Percentiles rank a stretch among this genome's conserved stretches.
phyloP scores from a whole-genome alignment of 2,329 filamentous ascomycete genomes.

The Trichoderma koningiopsis region DNA sequence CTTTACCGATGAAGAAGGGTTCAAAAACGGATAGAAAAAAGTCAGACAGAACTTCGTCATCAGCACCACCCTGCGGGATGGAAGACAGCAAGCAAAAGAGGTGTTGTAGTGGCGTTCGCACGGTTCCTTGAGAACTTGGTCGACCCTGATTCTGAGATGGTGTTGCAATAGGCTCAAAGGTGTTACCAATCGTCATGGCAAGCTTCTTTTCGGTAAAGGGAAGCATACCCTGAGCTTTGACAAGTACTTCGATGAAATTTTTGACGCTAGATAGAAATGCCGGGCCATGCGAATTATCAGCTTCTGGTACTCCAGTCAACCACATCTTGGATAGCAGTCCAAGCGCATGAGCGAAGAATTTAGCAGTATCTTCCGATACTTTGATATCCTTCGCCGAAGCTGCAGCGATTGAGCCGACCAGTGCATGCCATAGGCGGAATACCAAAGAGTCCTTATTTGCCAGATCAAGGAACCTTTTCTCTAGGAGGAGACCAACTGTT shows the following conservation, averaged over 20 bases:
- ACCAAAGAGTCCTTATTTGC: slow-evolving; percentile 58
- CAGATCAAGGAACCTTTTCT: slow-evolving; percentile 64
- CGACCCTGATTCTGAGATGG: slow-evolving; percentile 64
- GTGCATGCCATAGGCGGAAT: slow-evolving; percentile 60
- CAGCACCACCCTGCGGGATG: slow-evolving; percentile 49
- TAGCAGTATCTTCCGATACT: slow-evolving; percentile 78
- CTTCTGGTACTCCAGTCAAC: slow-evolving; percentile 43
- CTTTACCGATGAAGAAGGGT: slow-evolving; percentile 60
- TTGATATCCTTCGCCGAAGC: slow-evolving; percentile 87
- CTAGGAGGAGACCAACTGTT: slow-evolving; percentile 61
- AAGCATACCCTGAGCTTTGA: slow-evolving; percentile 56
- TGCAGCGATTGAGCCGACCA: slow-evolving; percentile 64
- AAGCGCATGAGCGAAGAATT: slow-evolving; percentile 73
- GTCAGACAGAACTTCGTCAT: slow-evolving; percentile 49
- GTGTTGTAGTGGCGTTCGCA: slow-evolving; percentile 65
- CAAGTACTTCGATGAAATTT: slow-evolving; percentile 51
- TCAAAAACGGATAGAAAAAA: slow-evolving; percentile 56
- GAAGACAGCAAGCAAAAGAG: slow-evolving; percentile 64
- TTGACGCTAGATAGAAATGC: slow-evolving; percentile 59
- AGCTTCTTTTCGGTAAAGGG: slow-evolving; percentile 66
- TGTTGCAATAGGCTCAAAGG: slow-evolving; percentile 64
- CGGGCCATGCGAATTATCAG: slow-evolving; percentile 49
- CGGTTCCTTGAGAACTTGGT: slow-evolving; percentile 48
- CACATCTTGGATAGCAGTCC: slow-evolving; percentile 71
- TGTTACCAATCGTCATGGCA: slow-evolving; percentile 53